Base-by-base conservation (phyloP, 163 green algal species). In the Chlorella variabilis region DNA sequence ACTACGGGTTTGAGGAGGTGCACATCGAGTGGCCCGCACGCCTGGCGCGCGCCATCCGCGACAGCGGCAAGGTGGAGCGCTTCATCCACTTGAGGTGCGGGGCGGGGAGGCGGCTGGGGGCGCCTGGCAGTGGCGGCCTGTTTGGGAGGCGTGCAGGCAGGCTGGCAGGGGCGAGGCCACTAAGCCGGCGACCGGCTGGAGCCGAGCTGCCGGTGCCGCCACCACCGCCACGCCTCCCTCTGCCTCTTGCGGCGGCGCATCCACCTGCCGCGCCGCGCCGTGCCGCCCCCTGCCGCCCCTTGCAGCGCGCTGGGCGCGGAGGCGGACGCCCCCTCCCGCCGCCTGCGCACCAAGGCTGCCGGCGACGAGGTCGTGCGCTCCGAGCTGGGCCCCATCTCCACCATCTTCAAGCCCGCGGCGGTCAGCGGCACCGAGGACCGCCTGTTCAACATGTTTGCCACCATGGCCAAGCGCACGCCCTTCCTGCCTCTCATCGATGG, bases 401-500 rank as follows among this genome's bases (percentile, higher is more conserved):
- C 93, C 27, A 93, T 97, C 61, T 88, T 95, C 79, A 91, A 87
- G 76, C 91, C 77, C 48, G 91, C 71, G 25, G 92, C 86, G 74
- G 62, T 99, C 54, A 86, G 96, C 1, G 97, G 97, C 69, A 91
- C 93, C 11, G 97, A 99, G 91, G 97, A 99, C 87, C 87, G 94
- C 34, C 90, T 99, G 65, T 93, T 96, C 82, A 98, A 98, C 88
- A 91, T 90, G 80, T 87, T 95, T n/a, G 94, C 93, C 21, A 42
- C 71, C 42, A 71, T 92, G 54, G 82, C 87, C 56, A 95, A 95
- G 77, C 92, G 89, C 71, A 75, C 91, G 34, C 90, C 91, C 3
- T 69, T 87, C 69, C 61, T 97, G 23, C 93, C 93, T 9, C 81
- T 99, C 34, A 83, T 97, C 2, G 92, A 95, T 51, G 94, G 91